Evolutionary conservation across 768 basidiomycete genomes (phyloP).

Genomic region (Trametopsis cervina): DNA sequence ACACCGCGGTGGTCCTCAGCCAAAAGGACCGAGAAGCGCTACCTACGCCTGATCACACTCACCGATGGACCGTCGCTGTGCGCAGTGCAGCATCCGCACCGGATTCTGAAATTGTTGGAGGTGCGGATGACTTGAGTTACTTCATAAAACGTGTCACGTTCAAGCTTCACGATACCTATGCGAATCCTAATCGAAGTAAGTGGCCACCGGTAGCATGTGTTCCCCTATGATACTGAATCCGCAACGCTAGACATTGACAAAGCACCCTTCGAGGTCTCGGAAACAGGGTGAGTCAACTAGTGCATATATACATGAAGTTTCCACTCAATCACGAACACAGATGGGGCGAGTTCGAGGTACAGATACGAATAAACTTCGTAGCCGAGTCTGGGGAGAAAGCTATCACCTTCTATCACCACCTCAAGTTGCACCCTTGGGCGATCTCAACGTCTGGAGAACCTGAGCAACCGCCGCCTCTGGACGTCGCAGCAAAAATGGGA

Average conservation of each 20-base stretch:
- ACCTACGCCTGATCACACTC: slow-evolving; percentile 72
- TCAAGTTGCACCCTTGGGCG: slow-evolving; percentile 92
- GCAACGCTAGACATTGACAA: slow-evolving; percentile 69
- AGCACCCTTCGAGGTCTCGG: slow-evolving; percentile 90
- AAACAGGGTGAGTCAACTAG: slow-evolving; percentile 69
- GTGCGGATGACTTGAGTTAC: slow-evolving; percentile 83
- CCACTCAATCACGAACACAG: slow-evolving; percentile 28
- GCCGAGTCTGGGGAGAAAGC: slow-evolving; percentile 89
- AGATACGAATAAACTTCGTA: slow-evolving; percentile 86
- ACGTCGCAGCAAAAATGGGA: slow-evolving; percentile 57
- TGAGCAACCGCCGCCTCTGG: slow-evolving; percentile 54
- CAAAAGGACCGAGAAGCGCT: slow-evolving; percentile 58
- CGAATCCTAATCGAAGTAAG: slow-evolving; percentile 85
- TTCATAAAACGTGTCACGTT: slow-evolving; percentile 96
- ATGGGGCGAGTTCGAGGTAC: slow-evolving; percentile 98
- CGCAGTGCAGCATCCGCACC: slow-evolving; percentile 77
- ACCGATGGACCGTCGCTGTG: slow-evolving; percentile 94
- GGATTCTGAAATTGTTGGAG: slow-evolving; percentile 75
- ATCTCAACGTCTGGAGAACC: slow-evolving; percentile 55
- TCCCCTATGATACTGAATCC: neutral
- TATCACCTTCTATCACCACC: slow-evolving; percentile 81
- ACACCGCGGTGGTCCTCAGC: slow-evolving; percentile 76
- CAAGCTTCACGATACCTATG: slow-evolving; percentile 95
- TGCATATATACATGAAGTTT: neutral
- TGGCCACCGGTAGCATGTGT: slow-evolving; percentile 10